A percentile compares a stretch with the other conserved stretches of the same genome.
phyloP scores from a whole-genome alignment of 1,284 basidiomycete species.

The Irpex rosettiformis region DNA sequence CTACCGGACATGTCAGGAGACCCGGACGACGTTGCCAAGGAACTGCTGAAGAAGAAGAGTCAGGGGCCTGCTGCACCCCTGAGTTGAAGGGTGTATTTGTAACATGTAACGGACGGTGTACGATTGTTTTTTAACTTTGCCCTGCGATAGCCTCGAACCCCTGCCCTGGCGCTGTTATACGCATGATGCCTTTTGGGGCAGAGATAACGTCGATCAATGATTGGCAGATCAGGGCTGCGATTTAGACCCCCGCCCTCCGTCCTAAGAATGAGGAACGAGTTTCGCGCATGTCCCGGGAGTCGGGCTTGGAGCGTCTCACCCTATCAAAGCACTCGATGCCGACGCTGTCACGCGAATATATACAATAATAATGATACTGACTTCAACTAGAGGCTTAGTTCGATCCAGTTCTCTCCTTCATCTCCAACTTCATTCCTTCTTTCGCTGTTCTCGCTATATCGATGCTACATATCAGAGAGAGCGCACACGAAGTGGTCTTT shows the following conservation, averaged over 20 bases:
- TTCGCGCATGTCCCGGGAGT: neutral
- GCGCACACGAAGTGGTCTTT: slow-evolving; percentile 10
- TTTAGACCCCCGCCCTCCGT: neutral
- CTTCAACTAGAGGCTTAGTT: too few relatives aligned
- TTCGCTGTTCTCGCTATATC: neutral
- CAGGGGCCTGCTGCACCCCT: slow-evolving; percentile 4
- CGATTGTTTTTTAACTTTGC: neutral
- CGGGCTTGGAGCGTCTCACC: neutral
- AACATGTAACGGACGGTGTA: neutral
- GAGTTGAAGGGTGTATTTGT: neutral
- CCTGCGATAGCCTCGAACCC: neutral
- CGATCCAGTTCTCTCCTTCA: neutral
- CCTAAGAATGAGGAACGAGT: neutral
- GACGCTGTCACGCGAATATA: neutral
- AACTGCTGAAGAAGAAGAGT: slow-evolving; percentile 38
- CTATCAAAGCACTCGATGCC: neutral
- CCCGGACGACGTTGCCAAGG: slow-evolving; percentile 47
- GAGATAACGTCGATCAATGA: neutral
- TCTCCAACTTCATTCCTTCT: neutral
- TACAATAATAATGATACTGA: too few relatives aligned
- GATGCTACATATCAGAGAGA: neutral
- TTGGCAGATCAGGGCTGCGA: neutral
- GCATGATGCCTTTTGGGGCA: neutral
- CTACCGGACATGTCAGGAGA: slow-evolving; percentile 62
- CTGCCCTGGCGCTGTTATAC: neutral